Evolutionary conservation across 306 rosid genomes (phyloP).

Genomic region (Fagus crenata): DNA sequence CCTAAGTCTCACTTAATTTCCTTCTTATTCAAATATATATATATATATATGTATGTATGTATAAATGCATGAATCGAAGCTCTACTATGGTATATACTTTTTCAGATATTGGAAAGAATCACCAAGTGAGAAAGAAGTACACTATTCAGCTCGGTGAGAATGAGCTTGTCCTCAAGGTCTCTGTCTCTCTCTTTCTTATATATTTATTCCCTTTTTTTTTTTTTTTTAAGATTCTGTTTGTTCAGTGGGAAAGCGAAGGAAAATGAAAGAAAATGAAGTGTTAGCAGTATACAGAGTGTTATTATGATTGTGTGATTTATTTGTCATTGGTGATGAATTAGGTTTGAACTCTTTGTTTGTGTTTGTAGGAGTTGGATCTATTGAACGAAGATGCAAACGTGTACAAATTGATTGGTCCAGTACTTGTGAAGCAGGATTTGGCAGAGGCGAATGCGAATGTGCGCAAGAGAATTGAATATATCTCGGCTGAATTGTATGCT

Average conservation of each 20-base stretch:
- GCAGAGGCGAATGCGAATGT: slow-evolving; percentile 98
- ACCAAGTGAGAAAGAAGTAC: slow-evolving; percentile 93
- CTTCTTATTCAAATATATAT: not conserved
- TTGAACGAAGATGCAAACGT: slow-evolving; percentile 82
- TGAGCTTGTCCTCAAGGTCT: slow-evolving; percentile 96
- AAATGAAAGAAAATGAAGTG: not conserved
- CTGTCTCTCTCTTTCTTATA: not conserved
- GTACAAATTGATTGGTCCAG: slow-evolving; percentile 90
- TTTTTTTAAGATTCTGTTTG: not conserved
- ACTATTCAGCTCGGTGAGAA: slow-evolving; percentile 96
- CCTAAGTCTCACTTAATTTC: slow-evolving; percentile 5
- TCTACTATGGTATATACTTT: slow-evolving; percentile 5
- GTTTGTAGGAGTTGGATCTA: slow-evolving; percentile 76
- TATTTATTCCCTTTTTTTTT: not conserved
- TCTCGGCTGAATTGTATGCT: slow-evolving; percentile 87
- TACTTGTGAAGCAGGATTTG: slow-evolving; percentile 95
- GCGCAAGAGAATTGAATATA: slow-evolving; percentile 94
- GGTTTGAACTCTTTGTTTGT: not conserved
- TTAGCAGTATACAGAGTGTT: too few relatives aligned
- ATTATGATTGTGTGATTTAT: not conserved
- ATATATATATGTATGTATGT: not conserved
- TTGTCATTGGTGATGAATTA: not conserved
- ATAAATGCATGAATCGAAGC: not conserved
- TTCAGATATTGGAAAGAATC: slow-evolving; percentile 88
- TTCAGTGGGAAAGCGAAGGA: slow-evolving; percentile 19